Percentiles rank a stretch among this genome's conserved stretches.
These are phyloP conservation scores for Mayamaea pseudoterrestris DNA, from an alignment of 108 stramenopile genomes.

Conservation along the genomic window DNA sequence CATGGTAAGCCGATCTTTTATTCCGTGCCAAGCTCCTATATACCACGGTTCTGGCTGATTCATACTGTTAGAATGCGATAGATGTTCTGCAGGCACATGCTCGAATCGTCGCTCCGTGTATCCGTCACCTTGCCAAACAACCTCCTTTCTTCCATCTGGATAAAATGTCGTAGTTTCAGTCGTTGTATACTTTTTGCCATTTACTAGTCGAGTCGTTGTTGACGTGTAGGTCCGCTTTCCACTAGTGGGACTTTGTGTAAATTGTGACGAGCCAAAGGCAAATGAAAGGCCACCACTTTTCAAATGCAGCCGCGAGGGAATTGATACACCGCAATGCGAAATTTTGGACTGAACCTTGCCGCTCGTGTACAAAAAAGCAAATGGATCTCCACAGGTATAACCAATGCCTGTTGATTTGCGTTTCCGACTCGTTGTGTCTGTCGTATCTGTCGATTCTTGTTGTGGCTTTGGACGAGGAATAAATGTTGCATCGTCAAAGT, in stretches of 20 bases:
- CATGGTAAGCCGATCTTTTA: neutral
- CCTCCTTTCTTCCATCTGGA: constrained; percentile 28
- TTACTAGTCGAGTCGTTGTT: constrained; percentile 16
- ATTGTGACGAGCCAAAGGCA: constrained; percentile 12
- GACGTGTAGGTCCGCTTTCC: constrained; percentile 11
- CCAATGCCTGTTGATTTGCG: constrained; percentile 16
- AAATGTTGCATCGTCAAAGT: neutral
- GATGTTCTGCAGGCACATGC: neutral
- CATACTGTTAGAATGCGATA: neutral
- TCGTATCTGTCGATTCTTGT: neutral
- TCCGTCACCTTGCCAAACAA: constrained; percentile 4
- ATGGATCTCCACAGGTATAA: constrained; percentile 18
- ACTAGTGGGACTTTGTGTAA: neutral
- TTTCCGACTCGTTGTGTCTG: neutral
- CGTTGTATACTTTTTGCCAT: constrained; percentile 19
- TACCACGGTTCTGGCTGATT: neutral
- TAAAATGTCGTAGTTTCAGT: constrained; percentile 25
- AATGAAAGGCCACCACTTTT: constrained; percentile 2
- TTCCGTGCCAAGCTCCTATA: neutral
- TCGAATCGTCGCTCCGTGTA: neutral
- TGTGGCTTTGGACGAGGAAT: neutral
- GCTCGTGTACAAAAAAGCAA: constrained; percentile 12
- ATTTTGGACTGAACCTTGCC: constrained; percentile 14
- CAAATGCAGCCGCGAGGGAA: constrained; percentile 19
- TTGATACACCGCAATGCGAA: constrained; percentile 15